A percentile compares a stretch with the other conserved stretches of the same genome.
Evolutionary conservation across 116 monocot genomes (phyloP).

Genomic region (Iris pallida): DNA sequence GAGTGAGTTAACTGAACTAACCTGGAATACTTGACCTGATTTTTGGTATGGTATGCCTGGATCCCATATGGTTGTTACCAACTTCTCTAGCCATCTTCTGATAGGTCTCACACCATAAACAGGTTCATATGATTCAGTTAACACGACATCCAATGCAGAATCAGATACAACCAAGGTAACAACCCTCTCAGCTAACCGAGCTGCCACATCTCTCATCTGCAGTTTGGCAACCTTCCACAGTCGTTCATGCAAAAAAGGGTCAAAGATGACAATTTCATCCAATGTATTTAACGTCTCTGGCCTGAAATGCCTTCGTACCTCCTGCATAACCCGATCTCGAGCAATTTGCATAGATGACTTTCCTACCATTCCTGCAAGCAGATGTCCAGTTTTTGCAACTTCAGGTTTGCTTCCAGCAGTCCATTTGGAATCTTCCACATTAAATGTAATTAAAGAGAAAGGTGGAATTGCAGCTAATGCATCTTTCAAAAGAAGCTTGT

Average conservation of each 20-base stretch:
- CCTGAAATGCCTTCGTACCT: conserved; percentile 80
- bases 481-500: conserved; percentile 80
- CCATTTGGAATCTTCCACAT: conserved; percentile 39
- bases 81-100: conserved; percentile 93
- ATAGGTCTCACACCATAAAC: conserved; percentile 83
- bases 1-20: too few relatives aligned
- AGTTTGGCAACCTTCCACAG: conserved; percentile 69
- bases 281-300: conserved; percentile 74
- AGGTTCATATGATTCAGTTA: conserved; percentile 74
- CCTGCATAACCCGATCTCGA: conserved; percentile 60
- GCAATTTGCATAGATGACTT: conserved; percentile 60
- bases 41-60: too few relatives aligned
- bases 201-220: conserved; percentile 80
- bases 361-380: conserved; percentile 64
- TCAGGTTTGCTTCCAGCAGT: conserved; percentile 31
- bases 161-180: conserved; percentile 69
- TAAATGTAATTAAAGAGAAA: conserved; percentile 78
- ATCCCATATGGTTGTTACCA: too few relatives aligned
- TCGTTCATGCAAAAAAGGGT: conserved; percentile 72
- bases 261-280: conserved; percentile 87
- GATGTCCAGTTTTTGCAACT: too few relatives aligned
- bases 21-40: too few relatives aligned
- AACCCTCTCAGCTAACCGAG: conserved; percentile 65
- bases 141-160: conserved; percentile 58
- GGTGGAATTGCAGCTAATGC: conserved; percentile 60